Evolutionary conservation across 2,329 filamentous ascomycete species (phyloP).

Genomic region (Didymella keratinophila): DNA sequence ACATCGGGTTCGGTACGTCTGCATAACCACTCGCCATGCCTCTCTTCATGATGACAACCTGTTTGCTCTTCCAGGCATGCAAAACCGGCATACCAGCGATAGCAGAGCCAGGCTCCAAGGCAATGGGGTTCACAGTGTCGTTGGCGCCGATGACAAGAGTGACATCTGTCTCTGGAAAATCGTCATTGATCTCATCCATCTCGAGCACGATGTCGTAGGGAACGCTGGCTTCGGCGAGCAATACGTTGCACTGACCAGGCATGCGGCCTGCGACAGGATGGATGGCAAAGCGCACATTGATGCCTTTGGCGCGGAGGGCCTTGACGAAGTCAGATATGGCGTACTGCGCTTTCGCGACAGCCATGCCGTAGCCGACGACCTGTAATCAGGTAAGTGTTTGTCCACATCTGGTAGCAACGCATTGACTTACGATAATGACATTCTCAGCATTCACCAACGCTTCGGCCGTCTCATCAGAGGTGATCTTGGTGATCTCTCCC

Average conservation of each 20-base stretch:
- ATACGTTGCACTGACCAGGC: conserved; percentile 92
- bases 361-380: conserved; percentile 91
- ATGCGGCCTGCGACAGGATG: conserved; percentile 90
- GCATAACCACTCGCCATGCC: conserved; percentile 89
- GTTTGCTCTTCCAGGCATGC: conserved; percentile 93
- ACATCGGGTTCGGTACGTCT: conserved; percentile 92
- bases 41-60: conserved; percentile 92
- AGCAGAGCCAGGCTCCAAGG: conserved; percentile 79
- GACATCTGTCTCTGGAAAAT: conserved; percentile 84
- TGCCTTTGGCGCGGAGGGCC: conserved; percentile 74
- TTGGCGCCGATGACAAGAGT: conserved; percentile 91
- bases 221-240: conserved; percentile 86
- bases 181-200: conserved; percentile 97
- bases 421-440: conserved; percentile 73
- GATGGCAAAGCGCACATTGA: conserved; percentile 88
- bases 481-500: conserved; percentile 79
- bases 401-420: neutral
- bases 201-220: conserved; percentile 92
- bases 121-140: conserved; percentile 91
- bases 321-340: conserved; percentile 83
- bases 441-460: conserved; percentile 77
- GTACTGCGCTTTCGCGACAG: conserved; percentile 91
- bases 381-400: conserved; percentile 17
- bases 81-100: conserved; percentile 94
- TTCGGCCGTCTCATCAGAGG: conserved; percentile 81